A percentile compares a stretch with the other conserved stretches of the same genome.
Conservation (phyloP, 805 yeast genomes). For the Kregervanrija pseudodelftensis region DNA sequence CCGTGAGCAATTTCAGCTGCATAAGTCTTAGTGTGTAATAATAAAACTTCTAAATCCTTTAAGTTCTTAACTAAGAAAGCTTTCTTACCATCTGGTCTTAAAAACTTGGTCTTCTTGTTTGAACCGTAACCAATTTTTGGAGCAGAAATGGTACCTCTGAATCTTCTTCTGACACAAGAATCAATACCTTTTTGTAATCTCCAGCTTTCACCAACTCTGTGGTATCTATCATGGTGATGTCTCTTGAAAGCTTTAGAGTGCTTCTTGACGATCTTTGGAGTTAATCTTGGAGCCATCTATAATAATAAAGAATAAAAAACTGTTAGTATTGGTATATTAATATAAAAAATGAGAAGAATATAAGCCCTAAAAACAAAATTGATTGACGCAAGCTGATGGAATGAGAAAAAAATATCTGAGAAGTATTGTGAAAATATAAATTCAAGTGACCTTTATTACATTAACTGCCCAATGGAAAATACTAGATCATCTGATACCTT, state of each 20-base stretch:
- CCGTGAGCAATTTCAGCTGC: slow-evolving; percentile 99
- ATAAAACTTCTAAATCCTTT: slow-evolving; percentile 88
- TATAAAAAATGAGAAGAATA: too few species aligned
- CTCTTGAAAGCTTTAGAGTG: slow-evolving; percentile 98
- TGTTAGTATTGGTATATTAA: slow-evolving; percentile 1
- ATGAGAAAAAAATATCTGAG: too few species aligned
- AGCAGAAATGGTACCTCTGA: slow-evolving; percentile 98
- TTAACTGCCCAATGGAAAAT: too few species aligned
- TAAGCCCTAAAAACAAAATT: too few species aligned
- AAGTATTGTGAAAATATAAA: too few species aligned
- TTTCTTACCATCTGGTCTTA: slow-evolving; percentile 98
- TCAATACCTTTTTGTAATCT: slow-evolving; percentile 99
- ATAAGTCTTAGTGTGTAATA: slow-evolving; percentile 95
- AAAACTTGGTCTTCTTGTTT: slow-evolving; percentile 95
- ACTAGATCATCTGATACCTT: too few species aligned
- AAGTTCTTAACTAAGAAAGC: slow-evolving; percentile 88
- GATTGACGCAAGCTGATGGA: too few species aligned
- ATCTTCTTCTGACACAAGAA: slow-evolving; percentile 99
- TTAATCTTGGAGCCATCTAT: slow-evolving; percentile 92
- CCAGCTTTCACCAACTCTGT: slow-evolving; percentile 98
- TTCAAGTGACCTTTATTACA: too few species aligned
- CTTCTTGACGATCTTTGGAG: slow-evolving; percentile 99
- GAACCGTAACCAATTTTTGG: slow-evolving; percentile 99
- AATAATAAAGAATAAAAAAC: not conserved
- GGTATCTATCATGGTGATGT: slow-evolving; percentile 99